Conservation (phyloP, 495 filamentous ascomycete genomes). For the Penicillium flavigenum region DNA sequence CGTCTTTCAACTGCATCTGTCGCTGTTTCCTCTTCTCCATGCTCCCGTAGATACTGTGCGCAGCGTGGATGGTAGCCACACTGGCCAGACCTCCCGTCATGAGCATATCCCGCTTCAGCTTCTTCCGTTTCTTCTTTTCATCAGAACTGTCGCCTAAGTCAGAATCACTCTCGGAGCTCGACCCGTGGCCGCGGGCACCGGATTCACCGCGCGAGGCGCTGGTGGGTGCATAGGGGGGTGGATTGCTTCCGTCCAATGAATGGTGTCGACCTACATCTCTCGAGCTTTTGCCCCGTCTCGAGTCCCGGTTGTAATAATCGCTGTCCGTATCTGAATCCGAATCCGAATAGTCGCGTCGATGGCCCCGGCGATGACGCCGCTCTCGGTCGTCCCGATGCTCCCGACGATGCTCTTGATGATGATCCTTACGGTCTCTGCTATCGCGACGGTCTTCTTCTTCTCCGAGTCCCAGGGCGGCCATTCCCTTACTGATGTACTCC, state of each 20-base stretch:
- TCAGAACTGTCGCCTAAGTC: conserved; percentile 73
- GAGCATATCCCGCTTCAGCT: conserved; percentile 81
- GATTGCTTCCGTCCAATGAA: conserved; percentile 21
- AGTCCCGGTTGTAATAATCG: conserved; percentile 49
- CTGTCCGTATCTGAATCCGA: conserved; percentile 55
- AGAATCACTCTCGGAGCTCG: conserved; percentile 49
- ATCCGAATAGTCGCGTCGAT: conserved; percentile 26
- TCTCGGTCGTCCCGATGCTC: conserved; percentile 26
- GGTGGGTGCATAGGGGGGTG: conserved; percentile 18
- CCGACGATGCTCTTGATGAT: conserved; percentile 11
- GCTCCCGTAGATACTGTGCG: conserved; percentile 72
- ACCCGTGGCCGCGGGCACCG: conserved; percentile 6
- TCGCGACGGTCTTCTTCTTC: conserved; percentile 36
- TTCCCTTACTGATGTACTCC: conserved; percentile 54
- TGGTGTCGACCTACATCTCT: conserved; percentile 52
- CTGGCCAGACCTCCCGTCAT: conserved; percentile 80
- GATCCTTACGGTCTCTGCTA: conserved; percentile 36
- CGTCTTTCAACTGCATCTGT: conserved; percentile 67
- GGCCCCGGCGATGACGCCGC: conserved; percentile 26
- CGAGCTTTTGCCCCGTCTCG: conserved; percentile 47
- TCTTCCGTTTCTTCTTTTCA: conserved; percentile 70
- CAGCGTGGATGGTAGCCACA: conserved; percentile 87
- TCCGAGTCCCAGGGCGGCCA: conserved; percentile 54
- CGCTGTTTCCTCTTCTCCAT: conserved; percentile 72
- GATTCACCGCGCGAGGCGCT: conserved; percentile 21